Evolutionary conservation across 371 early-diverging fungal genomes (phyloP).

Genomic region (Syncephalis fuscata): DNA sequence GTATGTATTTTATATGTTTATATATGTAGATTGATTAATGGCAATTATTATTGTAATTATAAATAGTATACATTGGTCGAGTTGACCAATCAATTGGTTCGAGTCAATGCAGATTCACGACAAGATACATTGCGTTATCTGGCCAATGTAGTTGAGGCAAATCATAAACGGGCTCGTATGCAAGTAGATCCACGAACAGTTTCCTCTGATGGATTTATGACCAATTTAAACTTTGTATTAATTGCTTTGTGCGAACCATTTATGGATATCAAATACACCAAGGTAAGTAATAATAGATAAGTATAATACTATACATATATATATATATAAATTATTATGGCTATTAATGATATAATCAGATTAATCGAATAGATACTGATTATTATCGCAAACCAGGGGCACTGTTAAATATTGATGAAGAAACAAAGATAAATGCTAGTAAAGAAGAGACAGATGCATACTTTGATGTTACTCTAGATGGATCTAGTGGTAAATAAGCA

Average conservation of each 20-base stretch:
- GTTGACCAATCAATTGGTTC: conserved; percentile 52
- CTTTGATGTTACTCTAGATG: conserved; percentile 7
- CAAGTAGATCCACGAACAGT: conserved; percentile 62
- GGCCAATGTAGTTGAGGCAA: conserved; percentile 37
- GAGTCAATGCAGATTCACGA: conserved; percentile 34
- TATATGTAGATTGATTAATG: background rate
- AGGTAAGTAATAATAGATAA: conserved; percentile 20
- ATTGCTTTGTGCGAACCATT: conserved; percentile 71
- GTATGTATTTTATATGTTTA: background rate
- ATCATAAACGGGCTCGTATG: conserved; percentile 66
- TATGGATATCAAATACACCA: conserved; percentile 49
- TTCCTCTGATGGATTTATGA: conserved; percentile 77
- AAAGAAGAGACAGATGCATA: conserved; percentile 50
- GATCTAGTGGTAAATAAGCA: too few relatives aligned
- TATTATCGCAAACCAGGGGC: conserved; percentile 31
- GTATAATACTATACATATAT: too few relatives aligned
- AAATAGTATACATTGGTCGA: conserved; percentile 37
- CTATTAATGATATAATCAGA: conserved; percentile 9
- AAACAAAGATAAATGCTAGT: conserved; percentile 66
- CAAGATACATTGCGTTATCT: conserved; percentile 44
- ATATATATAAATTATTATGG: conserved; percentile 2
- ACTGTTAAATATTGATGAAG: conserved; percentile 39
- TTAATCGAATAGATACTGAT: conserved; percentile 49
- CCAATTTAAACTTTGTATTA: conserved; percentile 47
- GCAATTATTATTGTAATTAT: background rate